Percentiles rank a stretch among this genome's conserved stretches.
Evolutionary conservation across 2,329 filamentous ascomycete genomes (phyloP).

Genomic region (Exserohilum turcica): DNA sequence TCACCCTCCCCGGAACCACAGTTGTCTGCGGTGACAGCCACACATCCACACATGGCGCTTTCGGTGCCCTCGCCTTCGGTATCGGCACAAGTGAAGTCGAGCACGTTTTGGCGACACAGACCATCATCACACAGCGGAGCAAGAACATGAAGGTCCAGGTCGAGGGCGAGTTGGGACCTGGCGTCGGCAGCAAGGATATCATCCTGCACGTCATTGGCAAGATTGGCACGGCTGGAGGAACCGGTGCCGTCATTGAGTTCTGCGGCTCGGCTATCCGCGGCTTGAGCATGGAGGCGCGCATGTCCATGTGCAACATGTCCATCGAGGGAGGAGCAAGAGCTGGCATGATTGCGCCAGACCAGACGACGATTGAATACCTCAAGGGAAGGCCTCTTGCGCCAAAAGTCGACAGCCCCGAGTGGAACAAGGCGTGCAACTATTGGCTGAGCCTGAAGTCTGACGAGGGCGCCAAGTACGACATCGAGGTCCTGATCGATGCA

Average conservation of each 20-base stretch:
- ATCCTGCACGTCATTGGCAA: conserved; percentile 89
- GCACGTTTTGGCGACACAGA: conserved; percentile 96
- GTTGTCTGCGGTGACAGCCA: conserved; percentile 98
- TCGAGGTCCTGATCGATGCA: conserved; percentile 84
- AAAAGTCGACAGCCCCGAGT: conserved; percentile 80
- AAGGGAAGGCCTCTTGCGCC: conserved; percentile 89
- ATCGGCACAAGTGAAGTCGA: conserved; percentile 99
- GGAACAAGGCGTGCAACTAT: conserved; percentile 85
- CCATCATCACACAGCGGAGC: conserved; percentile 88
- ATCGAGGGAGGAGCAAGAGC: conserved; percentile 95
- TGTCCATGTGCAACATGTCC: conserved; percentile 99
- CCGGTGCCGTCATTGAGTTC: conserved; percentile 94
- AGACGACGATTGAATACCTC: conserved; percentile 93
- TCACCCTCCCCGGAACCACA: conserved; percentile 95
- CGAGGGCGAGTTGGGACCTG: conserved; percentile 84
- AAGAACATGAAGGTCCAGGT: conserved; percentile 99
- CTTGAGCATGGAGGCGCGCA: conserved; percentile 94
- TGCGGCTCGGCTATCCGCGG: conserved; percentile 89
- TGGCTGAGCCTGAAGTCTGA: conserved; percentile 89
- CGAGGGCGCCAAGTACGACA: conserved; percentile 85
- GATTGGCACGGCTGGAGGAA: conserved; percentile 95
- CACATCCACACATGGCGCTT: conserved; percentile 96
- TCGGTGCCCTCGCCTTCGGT: conserved; percentile 91
- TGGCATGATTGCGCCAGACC: conserved; percentile 95
- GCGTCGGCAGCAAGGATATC: conserved; percentile 95